phyloP scores from a whole-genome alignment of 129 eudicot genomes.

The Ambrosia trifida region DNA sequence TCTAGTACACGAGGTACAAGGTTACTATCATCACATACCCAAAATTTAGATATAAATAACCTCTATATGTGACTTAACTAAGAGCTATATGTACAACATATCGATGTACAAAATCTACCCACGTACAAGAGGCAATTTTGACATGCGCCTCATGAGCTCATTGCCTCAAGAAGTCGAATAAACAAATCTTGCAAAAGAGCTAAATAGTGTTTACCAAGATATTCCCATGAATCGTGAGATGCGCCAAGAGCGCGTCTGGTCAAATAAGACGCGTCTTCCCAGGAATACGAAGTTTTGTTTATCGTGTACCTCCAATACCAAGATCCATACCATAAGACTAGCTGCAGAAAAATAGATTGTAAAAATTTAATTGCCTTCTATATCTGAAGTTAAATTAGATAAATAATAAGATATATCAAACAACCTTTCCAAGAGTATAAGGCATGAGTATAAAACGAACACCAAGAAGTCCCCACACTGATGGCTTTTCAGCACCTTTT shows the following conservation, averaged over 20 bases:
- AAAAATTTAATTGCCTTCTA: neutral
- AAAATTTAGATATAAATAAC: neutral
- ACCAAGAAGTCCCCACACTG: conserved; percentile 82
- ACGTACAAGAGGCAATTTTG: neutral
- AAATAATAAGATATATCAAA: neutral
- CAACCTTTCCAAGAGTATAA: conserved; percentile 82
- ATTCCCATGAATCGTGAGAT: conserved; percentile 65
- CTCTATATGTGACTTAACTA: neutral
- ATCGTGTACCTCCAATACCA: conserved; percentile 95
- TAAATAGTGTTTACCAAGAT: conserved; percentile 56
- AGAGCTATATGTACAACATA: too few species aligned
- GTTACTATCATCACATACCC: neutral
- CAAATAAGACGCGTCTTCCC: conserved; percentile 94
- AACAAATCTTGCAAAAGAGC: neutral
- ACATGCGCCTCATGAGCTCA: neutral
- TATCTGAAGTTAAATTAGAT: neutral
- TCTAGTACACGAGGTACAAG: neutral
- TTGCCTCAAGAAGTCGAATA: neutral
- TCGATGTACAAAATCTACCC: too few species aligned
- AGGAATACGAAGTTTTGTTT: conserved; percentile 69
- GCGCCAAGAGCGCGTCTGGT: conserved; percentile 81
- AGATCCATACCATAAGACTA: conserved; percentile 66
- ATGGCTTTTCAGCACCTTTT: conserved; percentile 96
- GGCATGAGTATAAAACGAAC: conserved; percentile 85
- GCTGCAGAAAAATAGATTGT: conserved; percentile 40